Percentiles rank a stretch among this genome's conserved stretches.
Evolutionary conservation across 2,329 filamentous ascomycete species (phyloP).

Genomic region (Penicillium sp.): DNA sequence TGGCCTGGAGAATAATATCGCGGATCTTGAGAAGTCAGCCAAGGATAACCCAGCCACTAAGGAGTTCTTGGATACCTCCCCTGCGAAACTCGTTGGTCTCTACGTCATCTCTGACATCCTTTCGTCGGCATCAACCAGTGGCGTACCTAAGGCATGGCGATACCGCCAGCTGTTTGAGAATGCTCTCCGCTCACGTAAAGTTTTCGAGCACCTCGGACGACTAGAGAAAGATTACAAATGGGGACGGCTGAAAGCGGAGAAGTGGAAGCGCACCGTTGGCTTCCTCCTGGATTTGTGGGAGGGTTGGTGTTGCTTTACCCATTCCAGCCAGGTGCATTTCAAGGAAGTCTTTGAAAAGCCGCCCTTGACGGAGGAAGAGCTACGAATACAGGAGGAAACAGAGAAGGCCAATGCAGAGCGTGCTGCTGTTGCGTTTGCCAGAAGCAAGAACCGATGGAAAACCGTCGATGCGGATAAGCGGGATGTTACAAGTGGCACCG

Average conservation of each 20-base stretch:
- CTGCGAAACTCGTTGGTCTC: constrained; percentile 72
- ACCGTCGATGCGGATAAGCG: constrained; percentile 44
- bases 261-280: constrained; percentile 74
- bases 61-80: constrained; percentile 61
- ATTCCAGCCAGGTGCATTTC: constrained; percentile 68
- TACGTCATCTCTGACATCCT: constrained; percentile 79
- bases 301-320: constrained; percentile 64
- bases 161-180: constrained; percentile 77
- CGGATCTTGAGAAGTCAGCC: constrained; percentile 35
- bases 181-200: constrained; percentile 62
- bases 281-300: constrained; percentile 68
- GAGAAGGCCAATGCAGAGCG: constrained; percentile 44
- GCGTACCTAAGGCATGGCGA: constrained; percentile 79
- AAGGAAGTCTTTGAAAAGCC: constrained; percentile 68
- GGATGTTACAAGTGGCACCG: constrained; percentile 14
- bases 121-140: constrained; percentile 69
- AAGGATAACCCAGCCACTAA: constrained; percentile 35
- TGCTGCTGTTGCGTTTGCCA: constrained; percentile 34
- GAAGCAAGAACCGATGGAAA: constrained; percentile 47
- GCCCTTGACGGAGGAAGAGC: constrained; percentile 51
- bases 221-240: constrained; percentile 69
- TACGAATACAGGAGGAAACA: constrained; percentile 38
- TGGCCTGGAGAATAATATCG: constrained; percentile 30
- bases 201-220: constrained; percentile 71
- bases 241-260: constrained; percentile 77